Base-by-base conservation (phyloP, 805 yeast species). In the Kodamaea restingae region DNA sequence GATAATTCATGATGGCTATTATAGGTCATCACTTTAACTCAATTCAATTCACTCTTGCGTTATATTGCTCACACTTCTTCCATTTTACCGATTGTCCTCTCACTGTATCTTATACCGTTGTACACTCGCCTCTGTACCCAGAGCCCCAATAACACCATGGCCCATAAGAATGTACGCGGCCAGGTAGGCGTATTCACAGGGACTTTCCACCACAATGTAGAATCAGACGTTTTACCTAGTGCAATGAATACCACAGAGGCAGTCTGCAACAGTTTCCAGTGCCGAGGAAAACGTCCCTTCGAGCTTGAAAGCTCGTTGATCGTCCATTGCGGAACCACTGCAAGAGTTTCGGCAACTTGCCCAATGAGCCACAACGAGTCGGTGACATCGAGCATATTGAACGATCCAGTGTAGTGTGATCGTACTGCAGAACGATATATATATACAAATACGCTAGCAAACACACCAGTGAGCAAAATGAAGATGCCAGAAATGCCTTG, bases 331-430 rank as follows among this genome's bases (percentile, higher is more conserved):
- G 80, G 78, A 3, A 62, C 18, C 30, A 60, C 52, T 37, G 58
- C 58, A 17, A 63, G 29, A 2, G 55, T 25, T 2, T 46, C 45
- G 0, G 58, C 20, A 7, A 54, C 6, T 25, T 58, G 57, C 8
- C 60, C 57, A 1, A 57, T 29, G 0, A 67, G 41, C 77, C 76
- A 71, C 3, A 69, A 8, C 32, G 45, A 61, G 38, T 72, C 73
- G 3, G 70, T 43, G 22, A 66, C 54, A 43, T 76, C 80, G 15
- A 74, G 44, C 18, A 52, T 48, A 36, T 55, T 60, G 1, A 70
- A 24, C 7, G 37, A 38, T 42, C 38, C 18, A 27, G 4, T 27
- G 28, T 14, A 14, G 22, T 3, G 15, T 10, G 27, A 25, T 10
- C 2, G n/a, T 25, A 38, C 8, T 14, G 30, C 32, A 35, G 27